Percentiles rank a stretch among this genome's conserved stretches.
Evolutionary conservation across 768 basidiomycete species (phyloP).

Genomic region (Phylloporus sp.): DNA sequence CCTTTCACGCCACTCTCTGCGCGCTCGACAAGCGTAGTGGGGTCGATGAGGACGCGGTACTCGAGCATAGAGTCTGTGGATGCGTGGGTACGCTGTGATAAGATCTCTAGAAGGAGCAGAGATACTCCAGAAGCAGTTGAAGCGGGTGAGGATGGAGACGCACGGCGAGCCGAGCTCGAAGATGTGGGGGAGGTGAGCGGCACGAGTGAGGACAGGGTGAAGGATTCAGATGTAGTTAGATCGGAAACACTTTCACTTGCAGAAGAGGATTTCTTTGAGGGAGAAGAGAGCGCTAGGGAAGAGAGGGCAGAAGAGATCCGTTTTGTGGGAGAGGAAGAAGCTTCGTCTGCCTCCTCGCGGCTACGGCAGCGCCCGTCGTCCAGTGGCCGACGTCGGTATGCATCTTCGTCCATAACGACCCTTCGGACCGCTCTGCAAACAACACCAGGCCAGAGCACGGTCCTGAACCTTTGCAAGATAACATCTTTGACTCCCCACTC

Average conservation of each 20-base stretch:
- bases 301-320: conserved; percentile 10
- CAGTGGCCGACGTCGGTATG: background rate
- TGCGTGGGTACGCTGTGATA: conserved; percentile 57
- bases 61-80: conserved; percentile 70
- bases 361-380: background rate
- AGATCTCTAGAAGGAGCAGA: conserved; percentile 59
- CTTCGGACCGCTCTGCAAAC: conserved; percentile 69
- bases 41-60: conserved; percentile 75
- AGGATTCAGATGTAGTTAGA: background rate
- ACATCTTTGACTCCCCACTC: conserved; percentile 87
- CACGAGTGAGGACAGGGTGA: conserved; percentile 16
- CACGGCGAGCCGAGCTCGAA: conserved; percentile 1
- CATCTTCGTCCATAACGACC: conserved; percentile 48
- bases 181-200: conserved; percentile 4
- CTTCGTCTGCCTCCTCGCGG: background rate
- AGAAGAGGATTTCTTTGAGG: conserved; percentile 9
- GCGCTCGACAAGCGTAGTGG: conserved; percentile 57
- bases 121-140: conserved; percentile 31
- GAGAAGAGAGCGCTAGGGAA: conserved; percentile 15
- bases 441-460: conserved; percentile 73
- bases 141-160: background rate
- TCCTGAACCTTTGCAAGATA: conserved; percentile 80
- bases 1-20: conserved; percentile 66
- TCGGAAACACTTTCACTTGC: background rate
- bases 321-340: conserved; percentile 16